Conservation (phyloP, 2,329 filamentous ascomycete species). For the Penicillium sp. region DNA sequence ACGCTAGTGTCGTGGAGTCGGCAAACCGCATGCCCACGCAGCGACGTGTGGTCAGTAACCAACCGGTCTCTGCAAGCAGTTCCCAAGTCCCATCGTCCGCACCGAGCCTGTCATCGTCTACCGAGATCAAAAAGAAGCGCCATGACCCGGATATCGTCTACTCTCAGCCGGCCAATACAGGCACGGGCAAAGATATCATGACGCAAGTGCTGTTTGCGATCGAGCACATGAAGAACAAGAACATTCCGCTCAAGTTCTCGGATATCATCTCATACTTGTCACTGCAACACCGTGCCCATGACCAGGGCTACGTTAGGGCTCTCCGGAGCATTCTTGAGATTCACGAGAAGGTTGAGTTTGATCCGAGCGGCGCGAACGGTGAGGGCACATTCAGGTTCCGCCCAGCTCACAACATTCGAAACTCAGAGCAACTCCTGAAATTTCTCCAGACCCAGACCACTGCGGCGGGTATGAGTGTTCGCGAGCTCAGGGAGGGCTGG, state of each 20-base stretch:
- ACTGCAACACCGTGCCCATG: conserved; percentile 61
- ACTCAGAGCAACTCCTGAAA: conserved; percentile 71
- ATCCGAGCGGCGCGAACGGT: conserved; percentile 61
- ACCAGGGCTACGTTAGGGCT: conserved; percentile 56
- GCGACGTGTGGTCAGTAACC: conserved; percentile 51
- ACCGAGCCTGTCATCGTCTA: conserved; percentile 32
- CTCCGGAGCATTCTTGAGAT: conserved; percentile 67
- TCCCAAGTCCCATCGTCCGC: conserved; percentile 46
- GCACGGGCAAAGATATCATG: conserved; percentile 75
- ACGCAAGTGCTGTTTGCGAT: conserved; percentile 87
- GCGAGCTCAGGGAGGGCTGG: conserved; percentile 96
- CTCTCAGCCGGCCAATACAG: conserved; percentile 73
- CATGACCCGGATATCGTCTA: conserved; percentile 58
- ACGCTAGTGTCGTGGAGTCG: conserved; percentile 61
- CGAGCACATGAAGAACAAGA: conserved; percentile 72
- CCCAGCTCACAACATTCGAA: conserved; percentile 79
- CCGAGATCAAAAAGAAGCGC: conserved; percentile 58
- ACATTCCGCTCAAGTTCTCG: conserved; percentile 65
- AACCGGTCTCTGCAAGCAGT: conserved; percentile 57
- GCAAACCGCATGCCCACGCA: conserved; percentile 60
- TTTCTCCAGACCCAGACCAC: conserved; percentile 80
- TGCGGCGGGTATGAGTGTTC: conserved; percentile 76
- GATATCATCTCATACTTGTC: conserved; percentile 81
- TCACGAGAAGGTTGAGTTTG: conserved; percentile 61
- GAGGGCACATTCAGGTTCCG: conserved; percentile 77